phyloP scores from a whole-genome alignment of 2,329 filamentous ascomycete species.

The Drechslerella dactyloides region DNA sequence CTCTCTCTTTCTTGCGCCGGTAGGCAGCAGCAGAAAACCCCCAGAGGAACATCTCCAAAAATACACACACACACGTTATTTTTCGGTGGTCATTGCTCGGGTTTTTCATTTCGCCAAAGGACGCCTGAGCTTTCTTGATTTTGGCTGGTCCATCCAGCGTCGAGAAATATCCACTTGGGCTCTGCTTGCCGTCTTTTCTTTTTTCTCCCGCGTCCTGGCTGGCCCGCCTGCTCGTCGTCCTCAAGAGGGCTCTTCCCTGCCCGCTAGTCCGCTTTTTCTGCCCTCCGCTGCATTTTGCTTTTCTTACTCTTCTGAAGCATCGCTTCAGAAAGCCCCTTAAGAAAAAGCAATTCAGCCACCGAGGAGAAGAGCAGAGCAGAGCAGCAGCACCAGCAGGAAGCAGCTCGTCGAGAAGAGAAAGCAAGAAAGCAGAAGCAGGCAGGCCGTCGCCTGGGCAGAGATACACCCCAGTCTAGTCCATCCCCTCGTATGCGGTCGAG shows the following conservation, averaged over 20 bases:
- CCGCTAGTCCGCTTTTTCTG: conserved; percentile 27
- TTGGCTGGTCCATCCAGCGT: conserved; percentile 48
- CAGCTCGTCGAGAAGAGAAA: conserved; percentile 48
- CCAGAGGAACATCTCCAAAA: conserved; percentile 37
- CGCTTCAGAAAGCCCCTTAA: conserved; percentile 51
- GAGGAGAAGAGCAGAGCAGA: too few species aligned
- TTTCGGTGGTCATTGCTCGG: conserved; percentile 40
- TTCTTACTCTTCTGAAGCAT: conserved; percentile 46
- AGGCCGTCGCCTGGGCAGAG: conserved; percentile 28
- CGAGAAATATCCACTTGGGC: conserved; percentile 40
- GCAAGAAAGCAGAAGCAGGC: conserved; percentile 13
- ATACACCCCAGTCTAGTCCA: conserved; percentile 3
- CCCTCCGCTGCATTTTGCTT: conserved; percentile 38
- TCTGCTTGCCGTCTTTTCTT: conserved; percentile 20
- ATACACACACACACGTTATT: conserved; percentile 41
- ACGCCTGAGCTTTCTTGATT: conserved; percentile 50
- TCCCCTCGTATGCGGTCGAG: conserved; percentile 11
- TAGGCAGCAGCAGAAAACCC: conserved; percentile 27
- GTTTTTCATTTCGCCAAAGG: conserved; percentile 51
- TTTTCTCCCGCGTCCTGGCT: conserved; percentile 7
- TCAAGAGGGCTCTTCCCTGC: too few species aligned
- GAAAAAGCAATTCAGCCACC: conserved; percentile 51
- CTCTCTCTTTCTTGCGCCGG: conserved; percentile 20
- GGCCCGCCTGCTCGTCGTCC: background rate
- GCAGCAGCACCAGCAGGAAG: conserved; percentile 21